Conservation (phyloP, 2,329 filamentous ascomycete genomes). For the Rutstroemia sp. region DNA sequence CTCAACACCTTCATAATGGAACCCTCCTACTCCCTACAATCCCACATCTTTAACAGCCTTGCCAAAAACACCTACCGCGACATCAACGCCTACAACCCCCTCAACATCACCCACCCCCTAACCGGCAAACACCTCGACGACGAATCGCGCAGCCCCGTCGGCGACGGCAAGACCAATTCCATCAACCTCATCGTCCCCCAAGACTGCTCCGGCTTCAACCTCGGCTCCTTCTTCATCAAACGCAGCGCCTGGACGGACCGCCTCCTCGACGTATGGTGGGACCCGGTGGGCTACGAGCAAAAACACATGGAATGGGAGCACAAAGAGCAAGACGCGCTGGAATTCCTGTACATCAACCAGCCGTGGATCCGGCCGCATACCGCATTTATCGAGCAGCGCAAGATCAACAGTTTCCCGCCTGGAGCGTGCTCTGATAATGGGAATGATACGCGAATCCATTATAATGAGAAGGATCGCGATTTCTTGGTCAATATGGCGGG, state of each 20-base stretch:
- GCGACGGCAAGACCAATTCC: constrained; percentile 70
- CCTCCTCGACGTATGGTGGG: constrained; percentile 95
- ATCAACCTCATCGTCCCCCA: constrained; percentile 86
- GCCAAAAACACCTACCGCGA: constrained; percentile 76
- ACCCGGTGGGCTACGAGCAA: constrained; percentile 94
- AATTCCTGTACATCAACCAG: constrained; percentile 84
- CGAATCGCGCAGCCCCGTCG: constrained; percentile 61
- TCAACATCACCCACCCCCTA: constrained; percentile 85
- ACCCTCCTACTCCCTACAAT: constrained; percentile 79
- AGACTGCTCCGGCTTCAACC: constrained; percentile 92
- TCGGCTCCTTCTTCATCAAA: constrained; percentile 89
- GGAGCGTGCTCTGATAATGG: constrained; percentile 79
- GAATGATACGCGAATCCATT: constrained; percentile 74
- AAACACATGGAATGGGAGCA: constrained; percentile 99
- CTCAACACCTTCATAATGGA: constrained; percentile 99
- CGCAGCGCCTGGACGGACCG: constrained; percentile 86
- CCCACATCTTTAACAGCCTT: constrained; percentile 81
- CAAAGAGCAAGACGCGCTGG: constrained; percentile 93
- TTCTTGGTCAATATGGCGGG: constrained; percentile 98
- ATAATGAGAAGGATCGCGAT: constrained; percentile 76
- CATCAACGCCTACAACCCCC: constrained; percentile 91
- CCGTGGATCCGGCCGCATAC: constrained; percentile 88
- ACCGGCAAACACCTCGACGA: constrained; percentile 69
- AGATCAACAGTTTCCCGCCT: constrained; percentile 88
- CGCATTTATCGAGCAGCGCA: constrained; percentile 83